Evolutionary conservation across 345 rosid genomes (phyloP).

Genomic region (Geranium brycei): DNA sequence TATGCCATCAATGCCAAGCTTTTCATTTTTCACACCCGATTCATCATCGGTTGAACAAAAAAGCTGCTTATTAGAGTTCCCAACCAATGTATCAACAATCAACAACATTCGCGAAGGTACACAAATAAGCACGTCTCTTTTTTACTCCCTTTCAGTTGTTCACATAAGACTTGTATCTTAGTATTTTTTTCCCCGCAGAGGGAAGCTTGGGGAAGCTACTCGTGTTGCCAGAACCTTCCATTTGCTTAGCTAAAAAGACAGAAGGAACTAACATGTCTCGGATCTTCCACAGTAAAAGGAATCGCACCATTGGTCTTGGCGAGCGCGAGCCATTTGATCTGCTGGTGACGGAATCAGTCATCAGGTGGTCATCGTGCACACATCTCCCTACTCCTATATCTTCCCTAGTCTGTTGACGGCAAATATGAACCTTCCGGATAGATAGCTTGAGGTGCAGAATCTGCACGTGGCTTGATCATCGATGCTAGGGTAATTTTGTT

Average conservation of each 20-base stretch:
- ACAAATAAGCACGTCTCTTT: constrained; percentile 1
- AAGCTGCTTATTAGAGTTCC: constrained; percentile 10
- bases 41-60: constrained; percentile 15
- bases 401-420: constrained; percentile 42
- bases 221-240: constrained; percentile 16
- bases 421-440: neutral
- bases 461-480: neutral
- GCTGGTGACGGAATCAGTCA: constrained; percentile 38
- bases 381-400: constrained; percentile 40
- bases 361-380: constrained; percentile 61
- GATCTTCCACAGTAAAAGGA: constrained; percentile 39
- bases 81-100: constrained; percentile 4
- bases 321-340: constrained; percentile 40
- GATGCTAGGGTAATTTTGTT: neutral
- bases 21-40: constrained; percentile 39
- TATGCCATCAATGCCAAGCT: constrained; percentile 42
- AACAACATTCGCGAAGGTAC: constrained; percentile 28
- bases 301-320: constrained; percentile 48
- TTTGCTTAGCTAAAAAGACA: constrained; percentile 17
- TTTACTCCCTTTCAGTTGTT: neutral
- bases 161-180: neutral
- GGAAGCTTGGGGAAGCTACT: constrained; percentile 17
- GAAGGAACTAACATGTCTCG: constrained; percentile 24
- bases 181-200: constrained; percentile 10
- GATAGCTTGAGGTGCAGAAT: neutral